Conservation (phyloP, 2,329 filamentous ascomycete species). For the Xylariomycetidae sp. region DNA sequence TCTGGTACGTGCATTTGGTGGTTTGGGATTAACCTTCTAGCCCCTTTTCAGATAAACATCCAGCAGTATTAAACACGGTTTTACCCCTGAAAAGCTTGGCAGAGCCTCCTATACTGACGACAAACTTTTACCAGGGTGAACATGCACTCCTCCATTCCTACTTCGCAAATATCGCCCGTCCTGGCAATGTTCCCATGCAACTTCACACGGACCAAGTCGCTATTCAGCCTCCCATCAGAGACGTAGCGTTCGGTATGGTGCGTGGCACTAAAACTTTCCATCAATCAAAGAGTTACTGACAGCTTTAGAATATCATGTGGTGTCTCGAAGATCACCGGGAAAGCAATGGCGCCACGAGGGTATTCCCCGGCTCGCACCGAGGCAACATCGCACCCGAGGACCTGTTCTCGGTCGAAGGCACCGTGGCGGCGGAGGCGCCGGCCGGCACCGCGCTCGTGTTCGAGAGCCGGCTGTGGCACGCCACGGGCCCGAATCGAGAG, state of each 20-base stretch:
- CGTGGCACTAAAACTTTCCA: too few species aligned
- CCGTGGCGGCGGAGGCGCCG: constrained; percentile 18
- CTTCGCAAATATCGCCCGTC: constrained; percentile 26
- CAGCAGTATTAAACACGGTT: too few species aligned
- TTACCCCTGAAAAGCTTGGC: too few species aligned
- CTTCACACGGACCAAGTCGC: constrained; percentile 25
- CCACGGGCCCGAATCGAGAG: constrained; percentile 21
- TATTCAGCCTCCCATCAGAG: constrained; percentile 19
- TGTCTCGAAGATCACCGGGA: constrained; percentile 29
- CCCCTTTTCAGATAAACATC: too few species aligned
- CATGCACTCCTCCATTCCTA: constrained; percentile 23
- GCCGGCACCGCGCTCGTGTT: constrained; percentile 23
- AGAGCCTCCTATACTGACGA: too few species aligned
- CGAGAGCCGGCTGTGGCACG: constrained; percentile 25
- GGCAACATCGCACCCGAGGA: constrained; percentile 18
- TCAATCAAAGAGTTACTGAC: too few species aligned
- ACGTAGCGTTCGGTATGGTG: constrained; percentile 19
- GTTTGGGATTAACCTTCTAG: too few species aligned
- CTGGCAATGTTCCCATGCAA: constrained; percentile 21
- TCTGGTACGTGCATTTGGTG: too few species aligned
- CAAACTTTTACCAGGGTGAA: too few species aligned
- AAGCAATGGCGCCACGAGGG: constrained; percentile 24
- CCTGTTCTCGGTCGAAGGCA: constrained; percentile 17
- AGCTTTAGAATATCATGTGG: constrained; percentile 21
- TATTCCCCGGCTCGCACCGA: constrained; percentile 20